These are phyloP conservation scores for Rhizopus delemar DNA, from an alignment of 371 early-diverging fungal species.

Conservation along the genomic window DNA sequence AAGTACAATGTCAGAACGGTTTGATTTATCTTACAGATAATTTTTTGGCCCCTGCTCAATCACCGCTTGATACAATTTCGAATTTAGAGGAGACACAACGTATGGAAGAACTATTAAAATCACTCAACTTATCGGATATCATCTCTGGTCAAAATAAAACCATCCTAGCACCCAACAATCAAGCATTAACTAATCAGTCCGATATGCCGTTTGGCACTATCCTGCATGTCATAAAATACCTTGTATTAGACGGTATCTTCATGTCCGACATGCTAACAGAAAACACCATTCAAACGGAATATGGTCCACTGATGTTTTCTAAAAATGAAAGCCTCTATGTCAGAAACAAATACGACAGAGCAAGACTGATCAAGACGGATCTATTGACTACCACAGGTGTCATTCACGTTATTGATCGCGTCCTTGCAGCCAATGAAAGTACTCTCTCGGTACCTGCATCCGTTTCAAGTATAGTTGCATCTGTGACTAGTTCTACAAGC, in stretches of 20 bases:
- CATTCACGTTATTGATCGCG: conserved; percentile 26
- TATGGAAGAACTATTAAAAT: conserved; percentile 24
- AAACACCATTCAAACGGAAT: neutral
- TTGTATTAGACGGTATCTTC: conserved; percentile 12
- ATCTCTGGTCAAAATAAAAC: conserved; percentile 20
- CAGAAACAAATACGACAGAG: neutral
- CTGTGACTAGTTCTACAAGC: too few relatives aligned
- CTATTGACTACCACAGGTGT: conserved; percentile 26
- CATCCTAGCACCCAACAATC: conserved; percentile 22
- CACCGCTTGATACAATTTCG: conserved; percentile 23
- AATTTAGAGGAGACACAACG: conserved; percentile 14
- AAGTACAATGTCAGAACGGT: conserved; percentile 18
- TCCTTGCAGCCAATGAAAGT: conserved; percentile 10
- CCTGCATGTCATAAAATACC: conserved; percentile 15
- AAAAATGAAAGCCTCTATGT: neutral
- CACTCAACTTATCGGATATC: conserved; percentile 22
- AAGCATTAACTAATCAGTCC: conserved; percentile 17
- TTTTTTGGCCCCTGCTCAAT: conserved; percentile 22
- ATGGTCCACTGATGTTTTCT: neutral
- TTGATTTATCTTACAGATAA: conserved; percentile 22
- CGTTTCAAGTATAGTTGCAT: too few relatives aligned
- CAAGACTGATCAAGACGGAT: conserved; percentile 16
- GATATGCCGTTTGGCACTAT: conserved; percentile 21
- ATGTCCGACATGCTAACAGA: neutral
- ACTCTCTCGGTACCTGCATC: too few relatives aligned